Percentiles rank a stretch among this genome's conserved stretches.
Conservation (phyloP, 108 stramenopile genomes). For the Bacterosira constricta region DNA sequence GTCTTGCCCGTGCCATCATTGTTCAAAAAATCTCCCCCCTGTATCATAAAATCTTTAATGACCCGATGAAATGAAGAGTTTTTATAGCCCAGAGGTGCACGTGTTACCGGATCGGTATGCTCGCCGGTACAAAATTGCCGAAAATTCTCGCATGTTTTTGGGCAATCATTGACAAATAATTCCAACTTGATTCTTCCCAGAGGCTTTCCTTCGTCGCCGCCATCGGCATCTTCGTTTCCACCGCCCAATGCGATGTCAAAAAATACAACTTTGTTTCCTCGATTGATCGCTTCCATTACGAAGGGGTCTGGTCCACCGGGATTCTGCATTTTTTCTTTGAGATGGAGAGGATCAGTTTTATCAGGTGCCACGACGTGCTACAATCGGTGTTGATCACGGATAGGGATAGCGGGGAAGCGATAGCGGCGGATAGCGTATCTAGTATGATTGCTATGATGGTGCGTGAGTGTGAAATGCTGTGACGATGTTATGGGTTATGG, state of each 20-base stretch:
- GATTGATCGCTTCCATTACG: constrained; percentile 80
- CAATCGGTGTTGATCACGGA: too few species aligned
- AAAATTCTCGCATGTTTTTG: constrained; percentile 94
- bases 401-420: too few species aligned
- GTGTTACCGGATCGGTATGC: constrained; percentile 49
- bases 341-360: too few species aligned
- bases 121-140: constrained; percentile 91
- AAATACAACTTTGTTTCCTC: constrained; percentile 87
- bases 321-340: constrained; percentile 26
- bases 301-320: constrained; percentile 76
- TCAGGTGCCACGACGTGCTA: too few species aligned
- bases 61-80: constrained; percentile 93
- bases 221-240: constrained; percentile 48
- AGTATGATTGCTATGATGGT: too few species aligned
- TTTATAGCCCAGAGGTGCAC: constrained; percentile 90
- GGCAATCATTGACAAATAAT: constrained; percentile 91
- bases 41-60: constrained; percentile 92
- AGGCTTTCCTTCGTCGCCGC: constrained; percentile 59
- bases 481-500: too few species aligned
- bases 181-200: constrained; percentile 96
- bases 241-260: constrained; percentile 80
- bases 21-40: constrained; percentile 95
- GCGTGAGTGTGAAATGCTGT: not conserved
- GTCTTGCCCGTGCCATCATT: constrained; percentile 91
- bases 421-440: too few species aligned